Base-by-base conservation (phyloP, 441 rosid species). In the Corymbia citriodora region DNA sequence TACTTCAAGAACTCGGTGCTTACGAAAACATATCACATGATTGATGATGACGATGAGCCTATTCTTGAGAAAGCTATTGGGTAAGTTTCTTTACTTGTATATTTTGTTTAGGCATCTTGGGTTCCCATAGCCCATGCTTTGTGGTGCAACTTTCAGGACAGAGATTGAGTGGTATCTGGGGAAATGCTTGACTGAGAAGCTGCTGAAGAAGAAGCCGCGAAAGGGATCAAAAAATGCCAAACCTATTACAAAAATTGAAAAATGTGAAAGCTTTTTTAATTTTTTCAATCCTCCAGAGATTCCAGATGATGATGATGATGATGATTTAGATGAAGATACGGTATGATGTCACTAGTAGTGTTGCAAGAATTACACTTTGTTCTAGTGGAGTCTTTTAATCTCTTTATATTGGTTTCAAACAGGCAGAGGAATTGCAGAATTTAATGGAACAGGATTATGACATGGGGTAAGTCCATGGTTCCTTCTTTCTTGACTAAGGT, bases 381-480 rank as follows among this genome's bases (percentile, higher is more conserved):
- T 29, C 10, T 88, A 12, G 25, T 63, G 52, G 52, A 79, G 74
- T 89, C 25, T 65, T 89, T 21, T 65, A 89, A 21, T 36, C 31
- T 31, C 85, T 27, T n/a, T 90, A 19, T 16, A 53, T 65, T 90
- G n/a, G 16, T 90, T 85, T 88, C 89, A 85, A 53, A 79, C 93
- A 98, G 98, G 99, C 99, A 79, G 99, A 97, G 89, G 99, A 97
- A 92, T 97, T 98, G 63, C 98, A 96, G 89, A 95, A 95, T 91
- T 96, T 94, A 91, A 97, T 97, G 99, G 99, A 98, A 87, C 98
- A 96, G 83, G 99, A 98, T 93, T 98, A 97, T 92, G 98, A 98
- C 88, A 92, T 97, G 49, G 99, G 97, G 98, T 97, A 8, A 92
- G 96, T 79, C 85, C 92, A n/a, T 27, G 91, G 45, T 79, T 27